Evolutionary conservation across 192 early-diverging fungal genomes (phyloP).

Genomic region (Diversispora eburnea): DNA sequence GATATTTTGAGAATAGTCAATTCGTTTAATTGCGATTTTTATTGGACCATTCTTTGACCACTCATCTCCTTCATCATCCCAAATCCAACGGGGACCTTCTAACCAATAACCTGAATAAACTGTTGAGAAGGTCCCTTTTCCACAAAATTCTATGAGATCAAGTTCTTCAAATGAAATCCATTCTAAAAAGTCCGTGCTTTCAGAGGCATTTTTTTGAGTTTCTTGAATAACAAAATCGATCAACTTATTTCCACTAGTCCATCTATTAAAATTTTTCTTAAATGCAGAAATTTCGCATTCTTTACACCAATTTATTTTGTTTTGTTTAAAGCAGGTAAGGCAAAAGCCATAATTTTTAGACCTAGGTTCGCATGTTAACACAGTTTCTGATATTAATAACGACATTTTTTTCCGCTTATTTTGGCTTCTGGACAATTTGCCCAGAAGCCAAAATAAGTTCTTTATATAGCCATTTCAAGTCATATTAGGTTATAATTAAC

Average conservation of each 20-base stretch:
- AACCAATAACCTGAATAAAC: constrained; percentile 1
- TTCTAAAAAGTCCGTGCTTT: not conserved
- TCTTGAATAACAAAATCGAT: not conserved
- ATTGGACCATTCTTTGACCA: not conserved
- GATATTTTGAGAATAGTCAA: not conserved
- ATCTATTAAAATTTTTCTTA: not conserved
- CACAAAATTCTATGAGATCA: not conserved
- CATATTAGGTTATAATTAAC: too few species aligned
- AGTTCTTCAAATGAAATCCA: not conserved
- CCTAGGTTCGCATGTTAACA: too few species aligned
- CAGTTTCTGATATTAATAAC: too few species aligned
- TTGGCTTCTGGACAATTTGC: too few species aligned
- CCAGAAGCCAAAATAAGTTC: too few species aligned
- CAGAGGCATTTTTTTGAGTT: not conserved
- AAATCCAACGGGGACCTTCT: constrained; percentile 9
- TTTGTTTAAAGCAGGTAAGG: too few species aligned
- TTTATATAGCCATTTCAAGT: too few species aligned
- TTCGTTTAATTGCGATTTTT: not conserved
- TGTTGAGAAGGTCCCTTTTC: not conserved
- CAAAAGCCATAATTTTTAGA: too few species aligned
- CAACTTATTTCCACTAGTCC: not conserved
- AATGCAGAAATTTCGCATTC: not conserved
- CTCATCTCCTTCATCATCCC: not conserved
- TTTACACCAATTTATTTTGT: not conserved
- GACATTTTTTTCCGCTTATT: too few species aligned